Conservation (phyloP, 257 asterid species). For the Ocimum tenuiflorum region DNA sequence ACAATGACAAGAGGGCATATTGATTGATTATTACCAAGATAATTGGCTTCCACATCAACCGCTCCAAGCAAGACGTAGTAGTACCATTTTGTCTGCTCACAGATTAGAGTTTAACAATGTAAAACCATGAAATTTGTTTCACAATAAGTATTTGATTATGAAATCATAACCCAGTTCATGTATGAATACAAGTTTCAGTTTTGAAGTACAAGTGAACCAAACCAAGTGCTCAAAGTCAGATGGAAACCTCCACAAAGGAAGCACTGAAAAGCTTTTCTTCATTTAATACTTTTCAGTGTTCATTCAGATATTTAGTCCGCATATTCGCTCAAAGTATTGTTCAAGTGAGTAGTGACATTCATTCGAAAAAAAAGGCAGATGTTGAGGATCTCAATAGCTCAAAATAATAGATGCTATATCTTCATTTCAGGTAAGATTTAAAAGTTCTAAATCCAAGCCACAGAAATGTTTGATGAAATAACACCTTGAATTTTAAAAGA, state of each 20-base stretch:
- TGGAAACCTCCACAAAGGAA: background rate
- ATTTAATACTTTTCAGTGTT: no score
- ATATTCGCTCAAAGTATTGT: background rate
- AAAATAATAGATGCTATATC: background rate
- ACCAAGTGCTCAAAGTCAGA: background rate
- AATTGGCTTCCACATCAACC: slow-evolving; percentile 92
- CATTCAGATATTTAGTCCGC: background rate
- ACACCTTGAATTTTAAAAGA: background rate
- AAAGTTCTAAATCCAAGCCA: background rate
- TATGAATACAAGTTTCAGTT: background rate
- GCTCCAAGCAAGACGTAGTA: slow-evolving; percentile 72
- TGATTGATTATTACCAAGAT: slow-evolving; percentile 54
- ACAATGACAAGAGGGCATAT: background rate
- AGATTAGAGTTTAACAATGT: slow-evolving; percentile 7
- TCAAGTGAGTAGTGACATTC: background rate
- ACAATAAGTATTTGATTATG: background rate
- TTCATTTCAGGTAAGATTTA: background rate
- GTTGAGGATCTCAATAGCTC: background rate
- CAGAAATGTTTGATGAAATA: background rate
- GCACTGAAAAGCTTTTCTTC: background rate
- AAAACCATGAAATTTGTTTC: background rate
- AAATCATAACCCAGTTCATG: background rate
- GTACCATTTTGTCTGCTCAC: slow-evolving; percentile 80
- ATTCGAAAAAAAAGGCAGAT: background rate
- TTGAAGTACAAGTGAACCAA: background rate